Base-by-base conservation (phyloP, 2,329 filamentous ascomycete species). In the Fusarium sp. region DNA sequence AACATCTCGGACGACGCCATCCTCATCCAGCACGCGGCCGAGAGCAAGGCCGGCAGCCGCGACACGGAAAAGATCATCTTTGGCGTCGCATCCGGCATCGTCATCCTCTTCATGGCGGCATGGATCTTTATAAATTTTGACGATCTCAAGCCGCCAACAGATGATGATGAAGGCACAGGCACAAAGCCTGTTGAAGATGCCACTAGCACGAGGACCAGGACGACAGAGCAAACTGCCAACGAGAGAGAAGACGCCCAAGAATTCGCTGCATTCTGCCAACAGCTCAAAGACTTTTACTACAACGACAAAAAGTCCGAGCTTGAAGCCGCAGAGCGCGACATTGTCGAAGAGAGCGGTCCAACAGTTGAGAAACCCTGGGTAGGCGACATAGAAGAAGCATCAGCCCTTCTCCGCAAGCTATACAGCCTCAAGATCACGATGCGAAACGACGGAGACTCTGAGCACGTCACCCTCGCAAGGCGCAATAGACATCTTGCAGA, bases 111-210 rank as follows among this genome's bases (percentile, higher is more conserved):
- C 27, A 64, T 46, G 27, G 14, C 10, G 10, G 10, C 27, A 5
- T 69, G 67, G 67, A 29, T 66, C 12, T 49, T 12, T 35, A n/a
- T 35, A 62, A 66, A 66, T 42, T 22, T 63, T 11, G 16, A 65
- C 11, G 53, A 57, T 14, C 57, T 60, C 10, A 24, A 27, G 14
- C 24, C 24, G 17, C 56, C 36, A 14, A 27, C 20, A 6, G 56
- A 36, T 3, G 24, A 58, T 27, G 36, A 58, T n/a, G 36, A 58
- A 5, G 56, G 6, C 20, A 38, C 22, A 24, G 17, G 46, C 46
- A 5, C 12, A 31, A 53, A 53, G 11, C 7, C 27, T 17, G 27
- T 20, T 24, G 55, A 57, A 29, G 33, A 57, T 36, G 55, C 33
- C 35, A 40, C 10, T 10, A 57, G 55, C 55, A 40, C 55, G 10